Evolutionary conservation across 225 moss, liverwort and hornwort genomes (phyloP).

Genomic region (Bryum argenteum): DNA sequence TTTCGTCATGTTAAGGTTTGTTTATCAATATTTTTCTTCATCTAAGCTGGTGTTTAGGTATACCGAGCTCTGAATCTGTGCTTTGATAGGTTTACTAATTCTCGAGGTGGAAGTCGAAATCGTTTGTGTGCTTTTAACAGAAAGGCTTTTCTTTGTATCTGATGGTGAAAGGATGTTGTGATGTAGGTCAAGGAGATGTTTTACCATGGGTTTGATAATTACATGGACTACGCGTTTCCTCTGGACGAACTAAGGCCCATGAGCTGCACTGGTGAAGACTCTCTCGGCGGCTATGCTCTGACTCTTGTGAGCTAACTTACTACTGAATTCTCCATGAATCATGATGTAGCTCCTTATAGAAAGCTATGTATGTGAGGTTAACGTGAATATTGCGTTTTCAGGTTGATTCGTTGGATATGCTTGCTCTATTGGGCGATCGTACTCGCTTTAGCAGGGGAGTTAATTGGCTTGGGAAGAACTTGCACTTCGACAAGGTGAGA

Average conservation of each 20-base stretch:
- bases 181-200: slow-evolving; percentile 90
- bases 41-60: slow-evolving; percentile 12
- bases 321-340: background rate
- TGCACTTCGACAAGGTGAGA: slow-evolving; percentile 75
- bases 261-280: slow-evolving; percentile 92
- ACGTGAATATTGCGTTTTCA: slow-evolving; percentile 23
- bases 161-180: slow-evolving; percentile 24
- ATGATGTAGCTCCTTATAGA: background rate
- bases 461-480: slow-evolving; percentile 78
- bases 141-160: background rate
- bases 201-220: slow-evolving; percentile 92
- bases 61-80: slow-evolving; percentile 13
- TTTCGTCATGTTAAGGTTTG: too few relatives aligned
- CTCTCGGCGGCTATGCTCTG: slow-evolving; percentile 86
- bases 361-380: background rate
- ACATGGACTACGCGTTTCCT: slow-evolving; percentile 94
- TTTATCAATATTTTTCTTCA: too few relatives aligned
- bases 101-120: background rate
- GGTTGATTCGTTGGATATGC: slow-evolving; percentile 98
- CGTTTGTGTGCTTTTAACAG: background rate
- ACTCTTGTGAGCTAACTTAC: slow-evolving; percentile 67
- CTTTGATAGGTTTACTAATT: too few relatives aligned
- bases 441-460: slow-evolving; percentile 73
- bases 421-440: slow-evolving; percentile 84
- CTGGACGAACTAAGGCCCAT: slow-evolving; percentile 88